Evolutionary conservation across 2,329 filamentous ascomycete genomes (phyloP).

Genomic region (Coniochaeta pulveracea): DNA sequence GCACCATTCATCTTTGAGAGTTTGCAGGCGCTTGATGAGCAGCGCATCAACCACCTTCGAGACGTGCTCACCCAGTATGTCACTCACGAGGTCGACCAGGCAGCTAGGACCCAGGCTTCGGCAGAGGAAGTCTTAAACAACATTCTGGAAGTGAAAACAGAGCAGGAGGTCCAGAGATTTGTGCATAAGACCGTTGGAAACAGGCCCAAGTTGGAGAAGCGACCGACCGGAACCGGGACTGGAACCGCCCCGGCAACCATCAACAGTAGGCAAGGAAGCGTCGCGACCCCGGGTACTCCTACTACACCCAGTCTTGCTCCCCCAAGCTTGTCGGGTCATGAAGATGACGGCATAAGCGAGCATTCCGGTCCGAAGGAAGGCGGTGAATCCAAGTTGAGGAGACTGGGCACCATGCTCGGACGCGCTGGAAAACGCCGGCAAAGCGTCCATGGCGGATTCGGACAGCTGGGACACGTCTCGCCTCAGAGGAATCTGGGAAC

Average conservation of each 20-base stretch:
- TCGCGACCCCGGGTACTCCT: constrained; percentile 6
- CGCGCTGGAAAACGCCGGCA: constrained; percentile 54
- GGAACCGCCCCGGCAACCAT: no score
- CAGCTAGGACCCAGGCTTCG: constrained; percentile 62
- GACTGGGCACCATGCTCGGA: constrained; percentile 59
- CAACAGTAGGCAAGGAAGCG: constrained; percentile 26
- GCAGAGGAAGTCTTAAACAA: constrained; percentile 72
- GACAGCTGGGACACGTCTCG: constrained; percentile 42
- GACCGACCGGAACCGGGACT: constrained; percentile 25
- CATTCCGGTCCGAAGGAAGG: constrained; percentile 31
- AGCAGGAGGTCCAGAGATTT: constrained; percentile 75
- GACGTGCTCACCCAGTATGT: constrained; percentile 87
- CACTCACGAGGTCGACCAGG: constrained; percentile 82
- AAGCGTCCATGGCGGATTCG: constrained; percentile 53
- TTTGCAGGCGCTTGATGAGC: constrained; percentile 83
- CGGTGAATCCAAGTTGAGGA: constrained; percentile 48
- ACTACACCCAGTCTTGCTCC: constrained; percentile 18
- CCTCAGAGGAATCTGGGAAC: constrained; percentile 38
- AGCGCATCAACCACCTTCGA: constrained; percentile 76
- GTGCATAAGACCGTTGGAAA: constrained; percentile 30
- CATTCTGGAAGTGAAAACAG: constrained; percentile 76
- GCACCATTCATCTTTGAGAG: constrained; percentile 92
- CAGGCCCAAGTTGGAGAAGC: constrained; percentile 30
- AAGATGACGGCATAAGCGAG: constrained; percentile 31
- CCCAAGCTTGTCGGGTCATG: constrained; percentile 15